Evolutionary conservation across 2,329 filamentous ascomycete species (phyloP), one percentile per base, ranked within the genome.

Genomic region (Fusarium newnesense): DNA sequence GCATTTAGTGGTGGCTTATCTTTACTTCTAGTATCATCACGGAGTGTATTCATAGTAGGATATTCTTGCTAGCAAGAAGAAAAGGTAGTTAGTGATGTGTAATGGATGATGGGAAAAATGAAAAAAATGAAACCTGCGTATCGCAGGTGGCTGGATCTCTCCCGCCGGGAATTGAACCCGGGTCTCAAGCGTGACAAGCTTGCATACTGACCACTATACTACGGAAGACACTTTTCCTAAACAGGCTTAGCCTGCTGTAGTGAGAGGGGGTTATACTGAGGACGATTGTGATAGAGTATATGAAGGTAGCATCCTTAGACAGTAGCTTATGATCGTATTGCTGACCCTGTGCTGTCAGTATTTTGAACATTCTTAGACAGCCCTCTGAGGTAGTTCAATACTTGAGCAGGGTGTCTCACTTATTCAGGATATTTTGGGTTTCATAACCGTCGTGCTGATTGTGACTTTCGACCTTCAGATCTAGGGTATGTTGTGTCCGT

Each of bases 191-290:
- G 70, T 73, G 70, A 73, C 70, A 73, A 73, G 70, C 70, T 73
- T 73, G 70, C 70, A 73, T 73, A 73, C 71, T 73, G 71, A 74
- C 70, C 70, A 73, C 70, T 73, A 73, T 73, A 73, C 70, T 73
- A 72, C 70, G 70, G 70, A 72, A 72, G 70, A 72, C 26, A 15
- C 24, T 28, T 39, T 42, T 46, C 34, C 44, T 43, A n/a, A 28
- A 42, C 34, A 28, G 47, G 47, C 47, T 52, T 24, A 52, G 46
- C 58, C 58, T 43, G 34, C 24, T 53, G 62, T 63, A 63, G 62
- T 37, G 36, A 56, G 30, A 36, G 43, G 43, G 42, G 56, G 43
- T 60, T 49, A 26, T 60, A 15, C 18, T 24, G 5, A 26, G 2
- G 6, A 0, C 1, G 16, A 0, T 0, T 4, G 1, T 16, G 5